Evolutionary conservation across 1,139 yeast genomes (phyloP), one percentile per base, ranked within the genome.

Genomic region (Scheffersomyces lignicola): DNA sequence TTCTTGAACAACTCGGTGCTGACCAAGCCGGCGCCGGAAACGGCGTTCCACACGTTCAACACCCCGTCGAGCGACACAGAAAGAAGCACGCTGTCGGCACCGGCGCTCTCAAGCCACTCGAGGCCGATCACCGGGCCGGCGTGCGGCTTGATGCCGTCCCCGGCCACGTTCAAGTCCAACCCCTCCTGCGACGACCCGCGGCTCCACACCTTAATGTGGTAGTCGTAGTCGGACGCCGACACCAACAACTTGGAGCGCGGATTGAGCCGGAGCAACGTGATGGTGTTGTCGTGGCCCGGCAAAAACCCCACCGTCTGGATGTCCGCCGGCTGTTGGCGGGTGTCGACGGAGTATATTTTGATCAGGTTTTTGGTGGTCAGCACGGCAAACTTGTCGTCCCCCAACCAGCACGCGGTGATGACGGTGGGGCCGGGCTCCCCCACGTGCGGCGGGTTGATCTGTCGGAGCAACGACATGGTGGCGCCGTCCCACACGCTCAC

Each of bases 171-270:
- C 28, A 69, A 47, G 29, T 58, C 65, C 11, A 60, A 42, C n/a
- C 58, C 51, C 22, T 66, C 69, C 36, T 73, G 78, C 14, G 77
- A 60, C 18, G 78, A 73, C 15, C 75, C 72, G 20, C 86, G 80
- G 48, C 71, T 74, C 96, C 96, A 89, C 11, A 88, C 65, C 47
- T 87, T 75, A 8, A 88, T 69, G 0, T 75, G 63, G 38, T 76
- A 73, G 52, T 89, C 96, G 27, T 44, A 51, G 52, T 86, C 95
- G 2, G 94, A 80, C 10, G 86, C 80, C 1, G 90, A 78, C 1
- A 88, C 80, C 30, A 89, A 65, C 27, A 82, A 56, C 43, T 76
- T 78, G 4, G 75, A 62, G 2, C 57, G 53, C 2, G 56, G 44
- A 46, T 82, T 79, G 53, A 82, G 86, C 27, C 62, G 59, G 11